Base-by-base conservation (phyloP, 2,329 filamentous ascomycete species). In the Phaeophleospora eucalypticola region DNA sequence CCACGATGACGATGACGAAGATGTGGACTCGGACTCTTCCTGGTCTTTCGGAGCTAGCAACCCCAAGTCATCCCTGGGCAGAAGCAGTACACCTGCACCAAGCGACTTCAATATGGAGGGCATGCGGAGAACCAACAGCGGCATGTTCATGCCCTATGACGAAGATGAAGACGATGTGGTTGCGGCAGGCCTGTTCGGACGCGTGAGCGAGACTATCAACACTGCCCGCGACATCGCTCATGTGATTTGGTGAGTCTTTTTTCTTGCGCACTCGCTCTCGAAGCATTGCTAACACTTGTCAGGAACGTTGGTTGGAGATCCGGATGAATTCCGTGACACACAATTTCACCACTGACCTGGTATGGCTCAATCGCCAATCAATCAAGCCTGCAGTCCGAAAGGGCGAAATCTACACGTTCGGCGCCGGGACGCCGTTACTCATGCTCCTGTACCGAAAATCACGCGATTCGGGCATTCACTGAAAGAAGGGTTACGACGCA, bases 91-190 rank as follows among this genome's bases (percentile, higher is more conserved):
- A 14, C 51, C 56, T 32, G 47, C 39, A 20, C 43, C 58, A 40
- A 21, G 37, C 37, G 43, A 56, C 19, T 49, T 80, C 9, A 77
- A 81, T 21, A 74, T 82, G 37, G 78, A 81, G 35, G 73, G 78
- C 43, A 83, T 94, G 74, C 82, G 84, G 52, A 79, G 89, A 57
- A 94, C 88, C 16, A 76, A 82, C 41, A 93, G 88, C 33, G 89
- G 89, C 57, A 94, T 95, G 87, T 86, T 95, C 60, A 90, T 94
- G 86, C 87, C 89, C 6, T 86, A 84, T 58, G 86, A 89, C 58
- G 85, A 89, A 58, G 82, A 82, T 50, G 86, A 89, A 54, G 76
- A 80, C 68, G 64, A 76, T 35, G 67, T 72, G 2, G 61, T 65
- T 46, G 68, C 71, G 6, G 68, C 76, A 42, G 84, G 85, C 38